Evolutionary conservation across 345 rosid genomes (phyloP).

Genomic region (Microcos paniculata): DNA sequence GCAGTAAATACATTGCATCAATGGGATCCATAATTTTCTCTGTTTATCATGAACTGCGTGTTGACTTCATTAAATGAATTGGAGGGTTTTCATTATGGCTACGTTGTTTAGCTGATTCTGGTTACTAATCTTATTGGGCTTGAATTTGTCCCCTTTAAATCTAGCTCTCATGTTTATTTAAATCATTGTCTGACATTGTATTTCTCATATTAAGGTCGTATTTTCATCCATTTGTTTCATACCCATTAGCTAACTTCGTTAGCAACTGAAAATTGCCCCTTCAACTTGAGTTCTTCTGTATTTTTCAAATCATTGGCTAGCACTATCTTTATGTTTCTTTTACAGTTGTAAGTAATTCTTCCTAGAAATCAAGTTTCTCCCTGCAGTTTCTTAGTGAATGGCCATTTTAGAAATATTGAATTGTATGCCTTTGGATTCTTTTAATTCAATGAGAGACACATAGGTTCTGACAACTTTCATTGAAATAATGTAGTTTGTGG

Average conservation of each 20-base stretch:
- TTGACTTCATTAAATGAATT: not conserved
- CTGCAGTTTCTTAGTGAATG: not conserved
- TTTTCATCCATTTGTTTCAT: not conserved
- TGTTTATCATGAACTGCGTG: not conserved
- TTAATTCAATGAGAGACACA: not conserved
- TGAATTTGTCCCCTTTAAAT: conserved; percentile 1
- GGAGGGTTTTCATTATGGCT: not conserved
- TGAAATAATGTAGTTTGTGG: not conserved
- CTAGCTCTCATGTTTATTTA: not conserved
- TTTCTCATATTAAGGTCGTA: not conserved
- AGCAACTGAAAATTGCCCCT: conserved; percentile 3
- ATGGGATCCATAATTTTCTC: not conserved
- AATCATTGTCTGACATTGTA: not conserved
- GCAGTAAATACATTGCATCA: conserved; percentile 8
- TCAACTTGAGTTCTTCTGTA: conserved; percentile 1
- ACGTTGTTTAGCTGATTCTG: not conserved
- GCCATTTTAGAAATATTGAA: not conserved
- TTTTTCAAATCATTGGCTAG: not conserved
- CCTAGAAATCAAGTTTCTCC: not conserved
- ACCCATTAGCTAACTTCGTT: conserved; percentile 1
- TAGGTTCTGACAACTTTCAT: not conserved
- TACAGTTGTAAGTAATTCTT: not conserved
- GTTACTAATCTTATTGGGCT: not conserved
- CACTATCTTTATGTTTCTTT: not conserved
- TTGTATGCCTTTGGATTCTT: not conserved